A percentile compares a stretch with the other conserved stretches of the same genome.
Conservation (phyloP, 129 eudicot species). For the Heracleum sosnowskyi region DNA sequence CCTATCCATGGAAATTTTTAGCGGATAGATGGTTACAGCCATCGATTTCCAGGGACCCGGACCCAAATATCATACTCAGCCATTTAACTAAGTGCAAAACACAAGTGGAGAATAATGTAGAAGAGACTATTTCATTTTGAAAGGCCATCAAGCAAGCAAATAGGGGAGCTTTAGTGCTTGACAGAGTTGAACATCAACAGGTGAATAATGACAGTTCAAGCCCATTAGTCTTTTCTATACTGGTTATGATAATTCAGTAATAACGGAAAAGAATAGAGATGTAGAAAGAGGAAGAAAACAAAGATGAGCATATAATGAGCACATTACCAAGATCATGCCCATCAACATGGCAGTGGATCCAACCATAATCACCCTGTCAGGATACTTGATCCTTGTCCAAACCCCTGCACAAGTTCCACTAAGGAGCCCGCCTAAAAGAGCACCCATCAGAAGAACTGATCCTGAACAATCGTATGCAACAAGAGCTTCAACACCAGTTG, state of each 20-base stretch:
- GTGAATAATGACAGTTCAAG: not conserved
- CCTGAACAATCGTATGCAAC: slow-evolving; percentile 95
- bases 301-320: not conserved
- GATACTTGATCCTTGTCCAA: slow-evolving; percentile 56
- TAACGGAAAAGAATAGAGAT: not conserved
- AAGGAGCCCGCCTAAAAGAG: slow-evolving; percentile 82
- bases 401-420: slow-evolving; percentile 78
- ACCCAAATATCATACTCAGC: not conserved
- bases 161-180: not conserved
- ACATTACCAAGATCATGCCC: slow-evolving; percentile 89
- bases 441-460: slow-evolving; percentile 89
- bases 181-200: not conserved
- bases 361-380: slow-evolving; percentile 72
- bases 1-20: too few species aligned
- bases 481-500: slow-evolving; percentile 98
- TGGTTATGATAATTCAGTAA: not conserved
- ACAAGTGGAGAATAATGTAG: not conserved
- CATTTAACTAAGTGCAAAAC: not conserved
- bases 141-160: not conserved
- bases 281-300: not conserved
- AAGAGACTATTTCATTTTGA: not conserved
- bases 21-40: too few species aligned
- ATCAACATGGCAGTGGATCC: slow-evolving; percentile 82
- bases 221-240: not conserved
- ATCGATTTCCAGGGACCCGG: too few species aligned